Conservation (phyloP, 208 protist genomes). For the Zelonia costaricensis region DNA sequence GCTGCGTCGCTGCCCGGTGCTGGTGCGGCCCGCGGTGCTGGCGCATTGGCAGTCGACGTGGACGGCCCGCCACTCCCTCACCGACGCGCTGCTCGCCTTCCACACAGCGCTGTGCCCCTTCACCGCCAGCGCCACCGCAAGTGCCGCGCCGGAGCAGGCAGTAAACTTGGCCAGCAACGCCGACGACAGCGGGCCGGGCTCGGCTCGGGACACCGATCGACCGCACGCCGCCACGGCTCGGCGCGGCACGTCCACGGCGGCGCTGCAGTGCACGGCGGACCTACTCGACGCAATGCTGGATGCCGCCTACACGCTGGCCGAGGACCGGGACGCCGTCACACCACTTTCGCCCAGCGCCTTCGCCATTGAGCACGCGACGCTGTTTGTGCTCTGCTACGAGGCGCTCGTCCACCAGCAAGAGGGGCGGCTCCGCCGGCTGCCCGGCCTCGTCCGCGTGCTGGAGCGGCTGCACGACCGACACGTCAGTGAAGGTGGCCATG, state of each 20-base stretch:
- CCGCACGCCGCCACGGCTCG: background rate
- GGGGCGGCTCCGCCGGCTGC: constrained; percentile 45
- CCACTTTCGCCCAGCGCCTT: constrained; percentile 31
- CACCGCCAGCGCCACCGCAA: too few relatives aligned
- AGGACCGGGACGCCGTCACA: constrained; percentile 22
- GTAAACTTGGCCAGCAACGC: too few relatives aligned
- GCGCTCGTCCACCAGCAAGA: constrained; percentile 44
- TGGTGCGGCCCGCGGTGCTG: constrained; percentile 41
- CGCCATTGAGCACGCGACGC: constrained; percentile 38
- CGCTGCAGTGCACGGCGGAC: constrained; percentile 28
- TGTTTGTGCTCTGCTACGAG: constrained; percentile 65
- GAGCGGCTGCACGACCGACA: constrained; percentile 27
- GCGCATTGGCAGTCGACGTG: constrained; percentile 55
- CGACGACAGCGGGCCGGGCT: background rate
- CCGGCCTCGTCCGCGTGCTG: constrained; percentile 35
- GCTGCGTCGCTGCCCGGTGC: constrained; percentile 60
- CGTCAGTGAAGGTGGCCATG: background rate
- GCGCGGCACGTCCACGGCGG: background rate
- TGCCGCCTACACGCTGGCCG: constrained; percentile 34
- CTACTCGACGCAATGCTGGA: constrained; percentile 51
- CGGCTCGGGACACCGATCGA: background rate
- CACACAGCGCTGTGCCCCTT: constrained; percentile 64
- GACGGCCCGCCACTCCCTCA: constrained; percentile 54
- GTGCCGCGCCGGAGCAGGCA: too few relatives aligned
- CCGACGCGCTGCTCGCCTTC: constrained; percentile 50